A percentile compares a stretch with the other conserved stretches of the same genome.
Conservation (phyloP, 768 basidiomycete genomes). For the Hypholoma sublateritium region DNA sequence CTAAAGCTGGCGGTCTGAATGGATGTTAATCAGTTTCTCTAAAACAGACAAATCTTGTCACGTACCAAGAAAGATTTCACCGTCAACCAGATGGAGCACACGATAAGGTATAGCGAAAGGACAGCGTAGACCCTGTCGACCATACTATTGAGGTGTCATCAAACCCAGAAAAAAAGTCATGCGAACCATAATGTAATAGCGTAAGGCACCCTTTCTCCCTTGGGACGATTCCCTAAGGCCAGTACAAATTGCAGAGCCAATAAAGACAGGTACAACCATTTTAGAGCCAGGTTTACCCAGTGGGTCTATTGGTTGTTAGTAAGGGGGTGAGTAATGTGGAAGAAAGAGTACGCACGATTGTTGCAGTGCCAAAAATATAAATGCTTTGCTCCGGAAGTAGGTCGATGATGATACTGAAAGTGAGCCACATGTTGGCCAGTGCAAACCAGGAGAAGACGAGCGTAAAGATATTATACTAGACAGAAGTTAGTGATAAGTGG, state of each 20-base stretch:
- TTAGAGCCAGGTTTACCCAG: slow-evolving; percentile 80
- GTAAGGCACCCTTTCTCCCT: slow-evolving; percentile 81
- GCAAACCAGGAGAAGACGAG: slow-evolving; percentile 94
- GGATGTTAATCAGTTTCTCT: no score
- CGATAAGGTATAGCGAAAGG: slow-evolving; percentile 78
- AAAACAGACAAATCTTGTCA: neutral
- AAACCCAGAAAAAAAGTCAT: neutral
- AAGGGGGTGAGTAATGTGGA: neutral
- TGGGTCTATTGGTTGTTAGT: slow-evolving; percentile 57
- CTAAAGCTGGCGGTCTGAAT: slow-evolving; percentile 34
- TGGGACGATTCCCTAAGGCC: slow-evolving; percentile 77
- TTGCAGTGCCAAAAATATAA: slow-evolving; percentile 69
- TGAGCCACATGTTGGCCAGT: slow-evolving; percentile 89
- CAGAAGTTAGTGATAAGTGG: neutral
- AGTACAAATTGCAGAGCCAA: slow-evolving; percentile 72
- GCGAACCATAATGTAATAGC: slow-evolving; percentile 69
- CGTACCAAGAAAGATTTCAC: slow-evolving; percentile 73
- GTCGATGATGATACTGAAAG: slow-evolving; percentile 95
- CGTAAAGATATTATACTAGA: slow-evolving; percentile 80
- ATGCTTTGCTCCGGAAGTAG: slow-evolving; percentile 60
- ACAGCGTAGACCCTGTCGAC: slow-evolving; percentile 77
- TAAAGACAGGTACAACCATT: slow-evolving; percentile 88
- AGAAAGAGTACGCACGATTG: slow-evolving; percentile 50
- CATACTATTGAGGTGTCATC: neutral
- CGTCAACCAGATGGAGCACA: slow-evolving; percentile 87